Evolutionary conservation across 2,329 filamentous ascomycete genomes (phyloP).

Genomic region (Colletotrichum ledebouriae): DNA sequence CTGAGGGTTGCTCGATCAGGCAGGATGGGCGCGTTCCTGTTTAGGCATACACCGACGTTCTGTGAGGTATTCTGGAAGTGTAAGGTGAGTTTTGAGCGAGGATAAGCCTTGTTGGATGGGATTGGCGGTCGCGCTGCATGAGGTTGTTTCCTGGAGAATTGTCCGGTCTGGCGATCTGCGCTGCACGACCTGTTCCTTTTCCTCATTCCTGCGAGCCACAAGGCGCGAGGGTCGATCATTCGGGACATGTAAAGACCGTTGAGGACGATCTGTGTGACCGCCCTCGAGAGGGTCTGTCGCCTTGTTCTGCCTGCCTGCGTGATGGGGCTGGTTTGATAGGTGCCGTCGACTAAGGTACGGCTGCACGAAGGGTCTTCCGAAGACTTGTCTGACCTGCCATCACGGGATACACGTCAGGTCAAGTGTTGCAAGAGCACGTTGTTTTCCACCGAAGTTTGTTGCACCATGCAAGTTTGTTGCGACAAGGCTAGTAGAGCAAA

Average conservation of each 20-base stretch:
- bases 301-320: background rate
- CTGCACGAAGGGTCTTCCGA: slow-evolving; percentile 13
- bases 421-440: background rate
- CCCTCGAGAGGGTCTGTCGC: background rate
- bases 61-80: background rate
- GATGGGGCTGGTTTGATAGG: background rate
- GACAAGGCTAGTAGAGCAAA: background rate
- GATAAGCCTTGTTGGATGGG: background rate
- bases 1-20: background rate
- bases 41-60: background rate
- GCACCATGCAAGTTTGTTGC: background rate
- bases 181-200: background rate
- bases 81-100: too few species aligned
- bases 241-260: background rate
- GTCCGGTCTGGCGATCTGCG: background rate
- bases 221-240: background rate
- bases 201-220: background rate
- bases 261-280: background rate
- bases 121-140: background rate
- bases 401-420: background rate
- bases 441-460: background rate
- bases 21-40: slow-evolving; percentile 5
- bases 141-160: fast-evolving
- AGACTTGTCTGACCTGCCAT: slow-evolving; percentile 4
- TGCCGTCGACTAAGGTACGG: too few species aligned